A percentile compares a stretch with the other conserved stretches of the same genome.
These are phyloP conservation scores for Rhizopus delemar DNA, from an alignment of 371 early-diverging fungal species.

Conservation along the genomic window DNA sequence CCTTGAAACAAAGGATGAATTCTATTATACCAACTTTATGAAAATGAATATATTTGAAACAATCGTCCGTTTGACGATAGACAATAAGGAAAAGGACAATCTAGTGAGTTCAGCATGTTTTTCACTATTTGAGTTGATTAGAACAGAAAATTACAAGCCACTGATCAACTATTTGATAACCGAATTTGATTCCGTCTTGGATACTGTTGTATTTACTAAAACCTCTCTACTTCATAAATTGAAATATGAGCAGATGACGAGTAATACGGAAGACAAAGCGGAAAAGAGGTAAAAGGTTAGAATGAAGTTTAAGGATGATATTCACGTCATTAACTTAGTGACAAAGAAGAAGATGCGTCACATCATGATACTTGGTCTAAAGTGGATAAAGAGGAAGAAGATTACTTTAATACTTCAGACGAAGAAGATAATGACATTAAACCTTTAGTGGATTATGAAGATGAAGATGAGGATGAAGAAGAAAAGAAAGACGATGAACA, in stretches of 20 bases:
- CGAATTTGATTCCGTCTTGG: constrained; percentile 61
- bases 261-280: constrained; percentile 16
- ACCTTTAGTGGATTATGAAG: constrained; percentile 50
- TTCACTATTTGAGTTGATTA: constrained; percentile 81
- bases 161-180: constrained; percentile 75
- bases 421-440: constrained; percentile 55
- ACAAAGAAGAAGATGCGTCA: constrained; percentile 5
- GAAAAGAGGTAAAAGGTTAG: too few relatives aligned
- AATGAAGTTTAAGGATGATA: too few relatives aligned
- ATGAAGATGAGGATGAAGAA: constrained; percentile 56
- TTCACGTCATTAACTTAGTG: constrained; percentile 7
- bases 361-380: constrained; percentile 33
- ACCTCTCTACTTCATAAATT: constrained; percentile 59
- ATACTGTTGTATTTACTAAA: constrained; percentile 61
- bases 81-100: constrained; percentile 73
- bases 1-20: constrained; percentile 76
- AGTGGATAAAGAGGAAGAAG: constrained; percentile 80
- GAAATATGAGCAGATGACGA: constrained; percentile 66
- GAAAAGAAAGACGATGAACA: constrained; percentile 21
- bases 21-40: constrained; percentile 70
- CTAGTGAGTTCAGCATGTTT: constrained; percentile 86
- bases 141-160: constrained; percentile 69
- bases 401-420: constrained; percentile 79
- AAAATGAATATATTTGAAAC: constrained; percentile 69
- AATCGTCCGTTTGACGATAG: constrained; percentile 63